phyloP scores from a whole-genome alignment of 345 rosid genomes.

The Populus simonii region DNA sequence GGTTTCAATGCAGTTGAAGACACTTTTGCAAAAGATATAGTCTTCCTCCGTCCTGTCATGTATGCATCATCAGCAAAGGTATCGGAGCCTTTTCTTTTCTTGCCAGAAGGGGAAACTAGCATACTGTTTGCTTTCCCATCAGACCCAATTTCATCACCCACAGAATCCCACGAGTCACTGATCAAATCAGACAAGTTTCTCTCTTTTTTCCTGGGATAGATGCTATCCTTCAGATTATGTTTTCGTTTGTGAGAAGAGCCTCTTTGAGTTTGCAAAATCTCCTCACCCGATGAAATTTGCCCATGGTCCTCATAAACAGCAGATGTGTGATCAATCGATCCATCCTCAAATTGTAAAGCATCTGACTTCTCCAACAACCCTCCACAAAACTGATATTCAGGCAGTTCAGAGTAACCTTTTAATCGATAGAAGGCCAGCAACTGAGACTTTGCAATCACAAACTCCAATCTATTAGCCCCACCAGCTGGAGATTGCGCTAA shows the following conservation, averaged over 20 bases:
- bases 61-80: conserved; percentile 42
- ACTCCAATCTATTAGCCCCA: conserved; percentile 53
- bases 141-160: conserved; percentile 41
- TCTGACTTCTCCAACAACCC: conserved; percentile 33
- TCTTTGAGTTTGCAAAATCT: conserved; percentile 26
- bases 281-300: conserved; percentile 20
- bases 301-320: conserved; percentile 22
- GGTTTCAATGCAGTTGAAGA: conserved; percentile 47
- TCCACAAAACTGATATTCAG: conserved; percentile 44
- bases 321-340: conserved; percentile 9
- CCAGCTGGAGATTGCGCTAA: conserved; percentile 47
- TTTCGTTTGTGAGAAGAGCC: conserved; percentile 48
- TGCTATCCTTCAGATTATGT: conserved; percentile 59
- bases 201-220: conserved; percentile 47
- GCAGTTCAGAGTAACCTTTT: conserved; percentile 48
- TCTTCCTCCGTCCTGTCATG: conserved; percentile 51
- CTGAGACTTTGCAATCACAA: conserved; percentile 55
- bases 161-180: conserved; percentile 45
- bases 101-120: conserved; percentile 40
- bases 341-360: conserved; percentile 21
- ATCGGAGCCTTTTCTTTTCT: conserved; percentile 56
- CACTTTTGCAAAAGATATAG: conserved; percentile 61
- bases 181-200: conserved; percentile 50
- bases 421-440: conserved; percentile 48
- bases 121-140: conserved; percentile 38